Conservation (phyloP, 208 protist species). For the Blastocrithidia nonstop region DNA sequence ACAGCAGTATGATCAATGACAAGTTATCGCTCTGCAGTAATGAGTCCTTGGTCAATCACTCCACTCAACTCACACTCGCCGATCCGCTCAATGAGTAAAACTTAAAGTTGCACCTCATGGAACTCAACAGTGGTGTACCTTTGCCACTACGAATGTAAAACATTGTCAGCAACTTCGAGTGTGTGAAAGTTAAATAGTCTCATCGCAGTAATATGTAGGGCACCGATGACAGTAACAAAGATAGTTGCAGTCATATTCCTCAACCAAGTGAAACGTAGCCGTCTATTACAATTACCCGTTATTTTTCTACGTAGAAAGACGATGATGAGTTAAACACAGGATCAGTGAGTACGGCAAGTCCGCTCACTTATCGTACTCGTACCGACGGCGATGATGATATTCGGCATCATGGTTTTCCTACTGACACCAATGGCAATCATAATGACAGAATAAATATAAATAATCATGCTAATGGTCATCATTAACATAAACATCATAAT, state of each 20-base stretch:
- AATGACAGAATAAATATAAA: background rate
- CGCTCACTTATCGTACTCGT: too few species aligned
- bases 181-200: background rate
- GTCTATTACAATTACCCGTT: too few species aligned
- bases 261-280: background rate
- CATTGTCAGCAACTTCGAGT: constrained; percentile 4
- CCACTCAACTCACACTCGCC: constrained; percentile 3
- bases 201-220: background rate
- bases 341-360: too few species aligned
- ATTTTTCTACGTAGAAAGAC: too few species aligned
- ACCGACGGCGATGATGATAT: too few species aligned
- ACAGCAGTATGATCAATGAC: constrained; percentile 9
- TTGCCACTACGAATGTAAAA: constrained; percentile 21
- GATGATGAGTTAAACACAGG: too few species aligned
- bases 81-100: constrained; percentile 33
- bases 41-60: constrained; percentile 13
- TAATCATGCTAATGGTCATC: background rate
- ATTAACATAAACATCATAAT: background rate
- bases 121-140: constrained; percentile 18
- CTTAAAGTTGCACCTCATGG: constrained; percentile 22
- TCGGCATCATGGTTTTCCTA: too few species aligned
- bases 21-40: constrained; percentile 20
- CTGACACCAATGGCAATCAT: too few species aligned
- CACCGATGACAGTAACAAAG: background rate
- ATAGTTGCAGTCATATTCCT: background rate